These are phyloP conservation scores for Phytophthora sojae DNA, from an alignment of 352 stramenopile genomes.

Conservation along the genomic window DNA sequence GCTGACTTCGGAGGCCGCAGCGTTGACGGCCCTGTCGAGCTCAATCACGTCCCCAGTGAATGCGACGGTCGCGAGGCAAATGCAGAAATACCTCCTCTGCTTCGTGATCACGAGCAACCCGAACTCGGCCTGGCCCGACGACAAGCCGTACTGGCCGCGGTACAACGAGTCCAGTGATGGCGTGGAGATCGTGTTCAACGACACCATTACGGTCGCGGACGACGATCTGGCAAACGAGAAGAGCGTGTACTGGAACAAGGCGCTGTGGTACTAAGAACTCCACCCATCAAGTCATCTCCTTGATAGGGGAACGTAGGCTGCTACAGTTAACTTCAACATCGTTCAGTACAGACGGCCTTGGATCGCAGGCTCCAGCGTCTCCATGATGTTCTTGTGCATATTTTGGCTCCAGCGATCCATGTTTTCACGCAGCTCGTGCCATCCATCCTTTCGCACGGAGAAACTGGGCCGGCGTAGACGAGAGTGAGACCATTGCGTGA, in stretches of 20 bases:
- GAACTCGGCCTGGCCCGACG: constrained; percentile 27
- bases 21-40: neutral
- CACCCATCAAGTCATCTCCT: too few relatives aligned
- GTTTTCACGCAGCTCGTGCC: constrained; percentile 40
- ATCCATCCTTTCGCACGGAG: constrained; percentile 20
- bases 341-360: neutral
- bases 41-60: constrained; percentile 17
- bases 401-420: constrained; percentile 51
- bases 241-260: constrained; percentile 38
- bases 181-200: constrained; percentile 32
- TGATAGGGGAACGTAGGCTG: neutral
- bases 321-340: neutral
- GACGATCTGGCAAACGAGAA: constrained; percentile 26
- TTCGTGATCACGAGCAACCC: constrained; percentile 36
- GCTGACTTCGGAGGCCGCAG: neutral
- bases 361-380: constrained; percentile 25
- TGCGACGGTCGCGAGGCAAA: constrained; percentile 27
- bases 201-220: constrained; percentile 23
- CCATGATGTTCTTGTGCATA: constrained; percentile 45
- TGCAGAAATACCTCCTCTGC: constrained; percentile 41
- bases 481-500: constrained; percentile 45
- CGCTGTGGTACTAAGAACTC: constrained; percentile 28
- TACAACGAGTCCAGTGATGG: constrained; percentile 24
- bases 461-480: constrained; percentile 36
- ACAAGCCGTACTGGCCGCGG: constrained; percentile 35